Evolutionary conservation across 495 filamentous ascomycete species (phyloP).

Genomic region (Jackrogersella minutella): DNA sequence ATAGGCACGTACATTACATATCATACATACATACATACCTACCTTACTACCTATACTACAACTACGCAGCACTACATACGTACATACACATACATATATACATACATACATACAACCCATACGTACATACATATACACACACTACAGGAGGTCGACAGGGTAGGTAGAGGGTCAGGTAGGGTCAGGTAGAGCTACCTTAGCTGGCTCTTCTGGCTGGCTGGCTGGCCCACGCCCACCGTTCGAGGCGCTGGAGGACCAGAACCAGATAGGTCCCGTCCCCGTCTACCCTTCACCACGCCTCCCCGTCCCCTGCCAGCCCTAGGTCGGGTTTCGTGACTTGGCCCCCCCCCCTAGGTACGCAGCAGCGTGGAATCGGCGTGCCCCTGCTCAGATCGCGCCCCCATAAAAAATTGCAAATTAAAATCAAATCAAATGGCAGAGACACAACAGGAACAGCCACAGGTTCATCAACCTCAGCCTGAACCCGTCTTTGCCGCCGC

Average conservation of each 20-base stretch:
- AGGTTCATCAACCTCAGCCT: conserved; percentile 51
- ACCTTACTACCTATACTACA: conserved; percentile 14
- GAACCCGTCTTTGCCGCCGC: conserved; percentile 47
- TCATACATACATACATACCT: conserved; percentile 14
- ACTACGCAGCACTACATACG: conserved; percentile 10
- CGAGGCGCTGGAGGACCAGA: conserved; percentile 33
- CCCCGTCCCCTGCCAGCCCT: conserved; percentile 43
- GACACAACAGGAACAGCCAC: conserved; percentile 48
- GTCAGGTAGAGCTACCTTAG: conserved; percentile 12
- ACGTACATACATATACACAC: conserved; percentile 3
- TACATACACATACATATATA: conserved; percentile 13
- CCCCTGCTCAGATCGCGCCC: conserved; percentile 48
- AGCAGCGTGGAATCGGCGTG: conserved; percentile 45
- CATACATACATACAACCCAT: conserved; percentile 11
- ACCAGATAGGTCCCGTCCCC: conserved; percentile 30
- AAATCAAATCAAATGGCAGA: conserved; percentile 52
- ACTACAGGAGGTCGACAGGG: conserved; percentile 3
- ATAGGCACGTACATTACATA: conserved; percentile 33
- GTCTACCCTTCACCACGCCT: conserved; percentile 17
- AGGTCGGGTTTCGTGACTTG: conserved; percentile 44
- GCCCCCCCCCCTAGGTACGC: conserved; percentile 49
- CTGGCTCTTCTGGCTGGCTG: conserved; percentile 20
- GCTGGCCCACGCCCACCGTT: conserved; percentile 34
- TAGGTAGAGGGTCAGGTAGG: conserved; percentile 20
- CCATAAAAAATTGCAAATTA: conserved; percentile 49